These are phyloP conservation scores for Echinosophora koreensis DNA, from an alignment of 306 rosid species.

Conservation along the genomic window DNA sequence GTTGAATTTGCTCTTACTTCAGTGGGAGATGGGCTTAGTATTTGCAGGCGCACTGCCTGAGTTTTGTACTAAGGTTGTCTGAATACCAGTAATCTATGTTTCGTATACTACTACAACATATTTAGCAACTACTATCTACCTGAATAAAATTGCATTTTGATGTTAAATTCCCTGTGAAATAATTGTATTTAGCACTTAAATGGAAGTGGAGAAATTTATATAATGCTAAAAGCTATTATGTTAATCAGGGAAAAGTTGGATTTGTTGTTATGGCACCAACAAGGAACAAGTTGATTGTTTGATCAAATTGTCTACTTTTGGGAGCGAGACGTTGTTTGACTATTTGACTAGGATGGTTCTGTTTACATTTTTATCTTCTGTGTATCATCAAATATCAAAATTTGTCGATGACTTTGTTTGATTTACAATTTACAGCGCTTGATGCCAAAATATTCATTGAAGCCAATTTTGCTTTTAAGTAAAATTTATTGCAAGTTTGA, in stretches of 20 bases:
- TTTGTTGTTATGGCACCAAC: not conserved
- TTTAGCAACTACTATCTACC: not conserved
- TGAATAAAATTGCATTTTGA: conserved; percentile 23
- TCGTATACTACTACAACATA: not conserved
- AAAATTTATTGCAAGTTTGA: too few species aligned
- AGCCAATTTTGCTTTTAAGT: too few species aligned
- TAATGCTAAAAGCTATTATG: too few species aligned
- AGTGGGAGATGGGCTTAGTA: conserved; percentile 50
- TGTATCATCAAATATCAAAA: too few species aligned
- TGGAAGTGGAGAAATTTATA: not conserved
- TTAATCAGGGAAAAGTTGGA: not conserved
- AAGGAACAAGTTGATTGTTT: not conserved
- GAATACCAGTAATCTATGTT: not conserved
- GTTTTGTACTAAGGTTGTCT: conserved; percentile 1
- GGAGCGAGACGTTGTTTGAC: too few species aligned
- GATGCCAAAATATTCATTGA: too few species aligned
- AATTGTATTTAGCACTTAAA: not conserved
- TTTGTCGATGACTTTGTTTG: too few species aligned
- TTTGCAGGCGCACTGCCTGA: conserved; percentile 51
- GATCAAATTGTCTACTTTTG: not conserved
- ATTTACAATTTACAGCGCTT: too few species aligned
- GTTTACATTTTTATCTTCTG: too few species aligned
- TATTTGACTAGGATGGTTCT: too few species aligned
- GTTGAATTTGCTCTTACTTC: conserved; percentile 54
- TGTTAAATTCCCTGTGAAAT: not conserved